phyloP scores from a whole-genome alignment of 2,329 filamentous ascomycete species.

The Penicillium sp. region DNA sequence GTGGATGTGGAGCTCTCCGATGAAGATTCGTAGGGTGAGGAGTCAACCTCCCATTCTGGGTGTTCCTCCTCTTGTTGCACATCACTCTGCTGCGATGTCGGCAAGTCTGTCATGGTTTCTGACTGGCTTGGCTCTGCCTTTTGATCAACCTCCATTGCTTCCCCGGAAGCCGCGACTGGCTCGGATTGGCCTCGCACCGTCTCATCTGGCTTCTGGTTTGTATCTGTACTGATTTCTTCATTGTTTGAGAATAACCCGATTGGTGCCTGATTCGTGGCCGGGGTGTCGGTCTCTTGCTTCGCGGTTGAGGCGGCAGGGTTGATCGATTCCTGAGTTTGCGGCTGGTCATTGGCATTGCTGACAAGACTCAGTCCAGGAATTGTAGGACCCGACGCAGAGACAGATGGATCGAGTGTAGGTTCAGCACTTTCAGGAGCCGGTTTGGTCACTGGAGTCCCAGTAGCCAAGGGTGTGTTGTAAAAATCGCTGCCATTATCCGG shows the following conservation, averaged over 20 bases:
- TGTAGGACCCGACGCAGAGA: conserved; percentile 17
- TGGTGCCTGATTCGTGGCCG: not conserved
- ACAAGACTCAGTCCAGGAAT: conserved; percentile 38
- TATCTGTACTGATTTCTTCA: not conserved
- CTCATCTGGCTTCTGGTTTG: conserved; percentile 1
- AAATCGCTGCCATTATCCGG: conserved; percentile 40
- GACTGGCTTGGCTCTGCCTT: conserved; percentile 6
- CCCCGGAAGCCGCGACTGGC: conserved; percentile 3
- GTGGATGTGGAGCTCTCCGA: conserved; percentile 56
- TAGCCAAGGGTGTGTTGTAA: conserved; percentile 36
- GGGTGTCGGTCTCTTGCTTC: conserved; percentile 3
- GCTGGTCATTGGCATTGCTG: conserved; percentile 19
- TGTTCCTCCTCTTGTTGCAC: conserved; percentile 44
- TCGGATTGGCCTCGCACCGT: not conserved
- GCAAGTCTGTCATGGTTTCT: conserved; percentile 2
- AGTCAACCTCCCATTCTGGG: conserved; percentile 80
- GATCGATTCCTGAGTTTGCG: conserved; percentile 7
- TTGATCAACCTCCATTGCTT: conserved; percentile 29
- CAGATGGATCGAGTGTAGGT: conserved; percentile 10
- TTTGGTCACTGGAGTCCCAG: conserved; percentile 25
- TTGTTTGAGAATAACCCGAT: not conserved
- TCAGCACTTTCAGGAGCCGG: conserved; percentile 3
- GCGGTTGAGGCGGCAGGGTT: conserved; percentile 1
- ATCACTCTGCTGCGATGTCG: not conserved
- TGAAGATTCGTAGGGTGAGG: conserved; percentile 66